Conservation (phyloP, 805 yeast species). For the Schwanniomyces yamadae region DNA sequence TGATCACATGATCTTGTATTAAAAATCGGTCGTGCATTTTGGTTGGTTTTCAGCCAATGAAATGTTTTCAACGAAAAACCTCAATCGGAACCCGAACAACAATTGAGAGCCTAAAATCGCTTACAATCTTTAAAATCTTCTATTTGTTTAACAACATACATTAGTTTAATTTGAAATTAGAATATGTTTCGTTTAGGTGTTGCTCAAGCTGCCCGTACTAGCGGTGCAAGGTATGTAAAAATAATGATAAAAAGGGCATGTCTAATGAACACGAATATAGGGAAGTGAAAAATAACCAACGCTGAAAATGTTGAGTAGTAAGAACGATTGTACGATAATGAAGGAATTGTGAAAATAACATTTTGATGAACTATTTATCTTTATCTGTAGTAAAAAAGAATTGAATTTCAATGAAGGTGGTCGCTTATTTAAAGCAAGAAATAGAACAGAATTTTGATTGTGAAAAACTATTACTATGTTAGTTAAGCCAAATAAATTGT, state of each 20-base stretch:
- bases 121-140: background rate
- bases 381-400: no score
- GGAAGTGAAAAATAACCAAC: conserved; percentile 1
- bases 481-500: background rate
- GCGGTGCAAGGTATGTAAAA: conserved; percentile 52
- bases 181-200: conserved; percentile 57
- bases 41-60: conserved; percentile 15
- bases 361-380: no score
- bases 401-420: no score
- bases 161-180: conserved; percentile 1
- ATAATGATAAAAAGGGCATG: background rate
- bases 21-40: conserved; percentile 5
- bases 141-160: background rate
- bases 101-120: background rate
- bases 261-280: background rate
- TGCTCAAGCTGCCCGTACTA: conserved; percentile 48
- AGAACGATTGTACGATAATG: no score
- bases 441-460: background rate
- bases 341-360: no score
- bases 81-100: conserved; percentile 9
- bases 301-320: no score
- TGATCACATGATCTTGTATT: background rate
- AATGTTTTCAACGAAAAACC: conserved; percentile 13
- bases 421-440: no score
- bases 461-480: background rate